Evolutionary conservation across 176 grass and related monocot genomes (phyloP).

Genomic region (Zizania latifolia): DNA sequence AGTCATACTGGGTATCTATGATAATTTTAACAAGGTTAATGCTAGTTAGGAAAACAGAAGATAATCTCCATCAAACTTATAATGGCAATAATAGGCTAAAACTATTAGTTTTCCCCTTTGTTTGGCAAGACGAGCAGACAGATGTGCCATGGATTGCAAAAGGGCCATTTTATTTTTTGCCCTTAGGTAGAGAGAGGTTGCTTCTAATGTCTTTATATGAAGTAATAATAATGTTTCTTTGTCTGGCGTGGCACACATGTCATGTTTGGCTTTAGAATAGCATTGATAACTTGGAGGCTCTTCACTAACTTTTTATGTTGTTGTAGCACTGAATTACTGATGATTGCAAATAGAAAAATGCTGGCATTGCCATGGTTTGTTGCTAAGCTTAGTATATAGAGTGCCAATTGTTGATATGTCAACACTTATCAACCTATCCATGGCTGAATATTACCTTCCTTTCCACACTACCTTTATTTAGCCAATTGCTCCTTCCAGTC

Average conservation of each 20-base stretch:
- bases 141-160: not conserved
- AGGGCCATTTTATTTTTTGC: not conserved
- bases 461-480: not conserved
- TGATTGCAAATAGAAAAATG: not conserved
- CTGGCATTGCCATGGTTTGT: not conserved
- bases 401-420: not conserved
- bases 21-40: slow-evolving; percentile 11
- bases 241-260: not conserved
- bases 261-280: not conserved
- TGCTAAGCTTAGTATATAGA: not conserved
- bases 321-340: not conserved
- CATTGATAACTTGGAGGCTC: not conserved
- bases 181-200: not conserved
- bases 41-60: not conserved
- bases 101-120: not conserved
- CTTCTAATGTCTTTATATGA: not conserved
- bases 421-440: not conserved
- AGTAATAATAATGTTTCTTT: not conserved
- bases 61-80: not conserved
- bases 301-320: not conserved
- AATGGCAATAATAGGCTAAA: not conserved
- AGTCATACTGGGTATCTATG: not conserved
- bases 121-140: not conserved
- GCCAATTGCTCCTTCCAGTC: no score
- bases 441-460: not conserved